Base-by-base conservation (phyloP, 257 asterid genomes). In the Echium plantagineum region DNA sequence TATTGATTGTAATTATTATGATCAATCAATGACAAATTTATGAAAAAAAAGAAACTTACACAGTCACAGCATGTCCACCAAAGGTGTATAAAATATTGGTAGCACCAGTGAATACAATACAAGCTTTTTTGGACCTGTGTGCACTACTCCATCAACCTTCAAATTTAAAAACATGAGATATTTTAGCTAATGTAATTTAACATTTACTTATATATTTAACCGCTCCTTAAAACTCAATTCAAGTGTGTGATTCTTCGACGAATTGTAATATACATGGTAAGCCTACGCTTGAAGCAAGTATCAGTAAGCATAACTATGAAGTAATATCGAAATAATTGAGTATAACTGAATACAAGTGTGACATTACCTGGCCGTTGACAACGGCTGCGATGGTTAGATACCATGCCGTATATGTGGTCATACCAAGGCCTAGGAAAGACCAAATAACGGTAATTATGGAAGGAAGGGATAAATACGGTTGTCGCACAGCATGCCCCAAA, bases 401-500 rank as follows among this genome's bases (percentile, higher is more conserved):
- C 96, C 98, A 90, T 5, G 98, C 98, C 0, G 98, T 90, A 53
- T 90, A 90, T 63, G 98, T 90, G 31, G 98, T 90, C 98, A 90
- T 90, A 10, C 95, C 95, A 58, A 90, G 96, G 63, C 98, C 96
- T 63, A 90, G 63, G 69, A 90, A 90, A 9, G 98, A 90, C 98
- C 98, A 90, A 67, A 90, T 81, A n/a, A 51, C 98, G 67, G 69
- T 87, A 90, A 83, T 90, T 90, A 80, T 90, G 97, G 64, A 87
- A 90, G 10, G 97, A 90, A 13, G 97, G 97, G 67, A 90, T 81
- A 77, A 90, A 90, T 9, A 90, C 97, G 0, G 97, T 90, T 6
- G 97, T 90, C 10, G 97, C 97, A 72, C 97, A 90, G 70, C 96
- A 90, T 56, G 97, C 97, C 75, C 97, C 97, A 71, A 90, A 90